Conservation (phyloP, 2,329 filamentous ascomycete species). For the Clonostachys sp. region DNA sequence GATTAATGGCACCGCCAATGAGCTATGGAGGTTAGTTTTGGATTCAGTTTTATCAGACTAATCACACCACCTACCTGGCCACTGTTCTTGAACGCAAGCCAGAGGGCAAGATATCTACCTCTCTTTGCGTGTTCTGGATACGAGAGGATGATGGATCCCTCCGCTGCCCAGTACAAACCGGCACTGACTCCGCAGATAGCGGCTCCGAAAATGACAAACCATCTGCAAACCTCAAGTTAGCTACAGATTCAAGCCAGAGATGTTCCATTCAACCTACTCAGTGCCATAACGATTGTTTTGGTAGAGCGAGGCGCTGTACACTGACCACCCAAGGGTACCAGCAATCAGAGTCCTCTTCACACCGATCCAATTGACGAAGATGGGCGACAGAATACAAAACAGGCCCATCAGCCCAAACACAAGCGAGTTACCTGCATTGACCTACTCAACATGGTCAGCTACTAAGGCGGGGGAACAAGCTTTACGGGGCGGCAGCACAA, state of each 20-base stretch:
- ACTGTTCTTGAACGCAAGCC: conserved; percentile 36
- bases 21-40: conserved; percentile 18
- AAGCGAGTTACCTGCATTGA: conserved; percentile 53
- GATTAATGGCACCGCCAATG: conserved; percentile 40
- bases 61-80: conserved; percentile 35
- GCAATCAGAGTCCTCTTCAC: conserved; percentile 27
- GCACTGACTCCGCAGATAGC: conserved; percentile 29
- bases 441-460: conserved; percentile 9
- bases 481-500: neutral
- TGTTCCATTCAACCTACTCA: conserved; percentile 5
- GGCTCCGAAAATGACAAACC: conserved; percentile 33
- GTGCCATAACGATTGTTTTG: conserved; percentile 39
- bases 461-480: too few relatives aligned
- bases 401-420: conserved; percentile 41
- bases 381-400: conserved; percentile 45
- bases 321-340: conserved; percentile 36
- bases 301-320: conserved; percentile 40
- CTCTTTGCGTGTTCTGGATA: conserved; percentile 14
- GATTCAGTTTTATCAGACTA: neutral
- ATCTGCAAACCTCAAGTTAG: too few relatives aligned
- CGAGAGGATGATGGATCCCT: conserved; percentile 6
- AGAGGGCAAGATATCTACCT: conserved; percentile 17
- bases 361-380: conserved; percentile 11
- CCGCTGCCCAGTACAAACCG: conserved; percentile 21
- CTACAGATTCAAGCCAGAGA: too few relatives aligned